phyloP scores from a whole-genome alignment of 768 basidiomycete genomes.

The Paxillus ammoniavirescens region DNA sequence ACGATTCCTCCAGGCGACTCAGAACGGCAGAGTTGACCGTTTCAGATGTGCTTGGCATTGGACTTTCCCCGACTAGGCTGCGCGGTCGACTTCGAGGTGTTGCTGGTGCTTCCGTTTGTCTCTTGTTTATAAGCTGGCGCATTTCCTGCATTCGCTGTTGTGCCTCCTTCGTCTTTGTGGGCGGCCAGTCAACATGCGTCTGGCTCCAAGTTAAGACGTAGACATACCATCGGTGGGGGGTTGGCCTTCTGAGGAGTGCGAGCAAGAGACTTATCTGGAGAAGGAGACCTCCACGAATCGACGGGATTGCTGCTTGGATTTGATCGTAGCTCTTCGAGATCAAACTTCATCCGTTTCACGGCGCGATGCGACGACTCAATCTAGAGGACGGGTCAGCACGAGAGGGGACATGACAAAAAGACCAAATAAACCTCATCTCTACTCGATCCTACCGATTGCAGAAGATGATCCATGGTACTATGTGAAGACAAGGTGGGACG shows the following conservation, averaged over 20 bases:
- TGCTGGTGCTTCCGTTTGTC: slow-evolving; percentile 46
- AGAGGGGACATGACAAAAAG: background rate
- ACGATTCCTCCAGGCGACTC: slow-evolving; percentile 45
- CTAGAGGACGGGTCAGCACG: slow-evolving; percentile 35
- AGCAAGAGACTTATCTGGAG: slow-evolving; percentile 52
- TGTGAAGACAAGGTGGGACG: slow-evolving; percentile 19
- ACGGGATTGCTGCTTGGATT: slow-evolving; percentile 20
- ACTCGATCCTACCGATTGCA: slow-evolving; percentile 51
- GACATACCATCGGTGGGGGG: slow-evolving; percentile 41
- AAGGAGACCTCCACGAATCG: slow-evolving; percentile 46
- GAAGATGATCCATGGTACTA: slow-evolving; percentile 41
- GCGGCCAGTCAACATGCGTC: slow-evolving; percentile 5
- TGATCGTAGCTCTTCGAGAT: slow-evolving; percentile 47
- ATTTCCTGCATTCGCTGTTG: slow-evolving; percentile 82
- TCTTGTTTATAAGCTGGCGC: slow-evolving; percentile 65
- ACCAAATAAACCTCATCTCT: slow-evolving; percentile 57
- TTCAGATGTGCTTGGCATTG: slow-evolving; percentile 16
- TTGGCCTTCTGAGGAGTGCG: slow-evolving; percentile 46
- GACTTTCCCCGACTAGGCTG: slow-evolving; percentile 27
- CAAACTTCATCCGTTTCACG: slow-evolving; percentile 73
- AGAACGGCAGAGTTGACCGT: slow-evolving; percentile 12
- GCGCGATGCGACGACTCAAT: slow-evolving; percentile 67
- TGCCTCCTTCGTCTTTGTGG: slow-evolving; percentile 64
- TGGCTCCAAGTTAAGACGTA: slow-evolving; percentile 3
- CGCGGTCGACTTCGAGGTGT: slow-evolving; percentile 49